Base-by-base conservation (phyloP, 805 yeast species). In the Maudiozyma pseudohumilis region DNA sequence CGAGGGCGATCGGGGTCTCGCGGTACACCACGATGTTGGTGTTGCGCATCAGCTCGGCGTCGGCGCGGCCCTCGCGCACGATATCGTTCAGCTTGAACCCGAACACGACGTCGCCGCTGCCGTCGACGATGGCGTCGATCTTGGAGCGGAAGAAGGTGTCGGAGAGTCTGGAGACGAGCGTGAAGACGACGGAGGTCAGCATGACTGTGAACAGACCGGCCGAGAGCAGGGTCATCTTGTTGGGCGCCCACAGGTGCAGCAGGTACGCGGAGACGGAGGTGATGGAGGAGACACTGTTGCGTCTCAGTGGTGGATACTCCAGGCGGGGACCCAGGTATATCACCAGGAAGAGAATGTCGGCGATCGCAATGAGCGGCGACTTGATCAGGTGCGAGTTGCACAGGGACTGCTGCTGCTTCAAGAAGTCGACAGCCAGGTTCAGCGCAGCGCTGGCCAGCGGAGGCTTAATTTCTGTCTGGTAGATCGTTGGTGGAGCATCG, bases 1-100 rank as follows among this genome's bases (percentile, higher is more conserved):
- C 63, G 26, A 77, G 63, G 0, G 87, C 86, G 52, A 83, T 76
- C 13, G 92, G 88, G 1, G 77, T 64, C n/a, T 72, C 72, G 51
- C 88, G 72, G 60, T 81, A 82, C 13, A 72, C 53, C 20, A 80
- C 66, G 28, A 78, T 50, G 35, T 70, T 72, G 1, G 85, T 65
- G 46, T 77, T 72, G 10, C 32, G 27, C 13, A 29, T 6, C 23
- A 23, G 6, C 6, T 29, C 12, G 10, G 20, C 13, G 5, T 15
- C 10, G 5, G 19, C 28, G 7, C n/a, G 20, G 5, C 7, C 11
- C 16, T 21, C 18, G 5, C 27, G 20, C 20, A 31, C 32, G 16
- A 27, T 26, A 4, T 36, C 21, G 7, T 11, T 10, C 18, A 36
- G 35, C 29, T 45, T 35, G 16, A 33, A 28, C 23, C 32, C 32